Conservation (phyloP, 768 basidiomycete genomes). For the Auriscalpium vulgare region DNA sequence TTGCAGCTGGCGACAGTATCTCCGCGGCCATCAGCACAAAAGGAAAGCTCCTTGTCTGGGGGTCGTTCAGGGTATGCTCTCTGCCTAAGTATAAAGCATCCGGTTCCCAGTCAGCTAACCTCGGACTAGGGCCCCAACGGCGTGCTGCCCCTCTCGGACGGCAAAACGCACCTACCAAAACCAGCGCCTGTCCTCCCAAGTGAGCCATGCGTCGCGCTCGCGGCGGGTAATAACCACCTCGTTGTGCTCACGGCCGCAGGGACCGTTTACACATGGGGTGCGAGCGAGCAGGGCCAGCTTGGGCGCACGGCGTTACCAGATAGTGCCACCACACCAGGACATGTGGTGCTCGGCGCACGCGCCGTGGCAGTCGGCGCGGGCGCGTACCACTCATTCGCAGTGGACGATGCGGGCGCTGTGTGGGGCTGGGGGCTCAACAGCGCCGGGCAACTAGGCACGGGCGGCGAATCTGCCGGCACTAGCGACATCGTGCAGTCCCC, state of each 20-base stretch:
- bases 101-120: background rate
- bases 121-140: slow-evolving; percentile 59
- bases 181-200: slow-evolving; percentile 52
- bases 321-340: slow-evolving; percentile 80
- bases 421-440: slow-evolving; percentile 97
- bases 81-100: background rate
- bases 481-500: slow-evolving; percentile 57
- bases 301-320: slow-evolving; percentile 61
- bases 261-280: slow-evolving; percentile 83
- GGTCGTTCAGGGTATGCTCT: slow-evolving; percentile 73
- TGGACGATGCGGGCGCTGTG: slow-evolving; percentile 73
- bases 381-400: slow-evolving; percentile 82
- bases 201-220: slow-evolving; percentile 69
- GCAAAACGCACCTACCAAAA: slow-evolving; percentile 55
- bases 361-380: slow-evolving; percentile 74
- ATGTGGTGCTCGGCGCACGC: slow-evolving; percentile 67
- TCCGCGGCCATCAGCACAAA: slow-evolving; percentile 74
- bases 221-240: slow-evolving; percentile 83
- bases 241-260: slow-evolving; percentile 85
- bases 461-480: slow-evolving; percentile 32
- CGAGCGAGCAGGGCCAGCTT: slow-evolving; percentile 84
- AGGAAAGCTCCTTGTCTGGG: slow-evolving; percentile 85
- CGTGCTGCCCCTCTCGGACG: slow-evolving; percentile 70
- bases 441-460: slow-evolving; percentile 75
- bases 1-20: slow-evolving; percentile 83